Evolutionary conservation across 306 rosid genomes (phyloP).

Genomic region (Mimosa bimucronata): DNA sequence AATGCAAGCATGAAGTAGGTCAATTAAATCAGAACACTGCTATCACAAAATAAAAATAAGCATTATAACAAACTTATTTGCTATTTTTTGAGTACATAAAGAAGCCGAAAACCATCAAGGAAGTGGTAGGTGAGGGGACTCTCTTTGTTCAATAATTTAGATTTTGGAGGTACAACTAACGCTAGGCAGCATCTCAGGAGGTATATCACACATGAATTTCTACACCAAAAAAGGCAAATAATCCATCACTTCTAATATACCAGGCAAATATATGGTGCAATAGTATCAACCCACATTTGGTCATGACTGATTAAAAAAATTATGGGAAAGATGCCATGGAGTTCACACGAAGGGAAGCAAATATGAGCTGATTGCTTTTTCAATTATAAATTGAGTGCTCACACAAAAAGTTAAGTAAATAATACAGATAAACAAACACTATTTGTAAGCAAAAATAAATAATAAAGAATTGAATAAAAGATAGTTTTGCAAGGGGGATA

Average conservation of each 20-base stretch:
- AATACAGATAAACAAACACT: slow-evolving; percentile 18
- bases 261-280: neutral
- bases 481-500: neutral
- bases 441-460: neutral
- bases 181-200: neutral
- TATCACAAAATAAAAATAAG: neutral
- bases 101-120: neutral
- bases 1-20: slow-evolving; percentile 34
- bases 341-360: neutral
- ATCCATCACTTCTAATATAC: neutral
- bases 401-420: slow-evolving; percentile 7
- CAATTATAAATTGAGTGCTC: neutral
- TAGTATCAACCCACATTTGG: neutral
- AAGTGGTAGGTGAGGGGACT: neutral
- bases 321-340: neutral
- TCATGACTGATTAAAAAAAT: neutral
- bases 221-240: neutral
- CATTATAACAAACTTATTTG: neutral
- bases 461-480: slow-evolving; percentile 27
- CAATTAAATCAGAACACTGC: neutral
- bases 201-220: neutral
- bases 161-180: neutral
- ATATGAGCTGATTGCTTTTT: neutral
- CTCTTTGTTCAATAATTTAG: neutral
- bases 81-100: neutral